Percentiles rank a stretch among this genome's conserved stretches.
These are phyloP conservation scores for Blastocystis hominis DNA, from an alignment of 352 stramenopile species.

Conservation along the genomic window DNA sequence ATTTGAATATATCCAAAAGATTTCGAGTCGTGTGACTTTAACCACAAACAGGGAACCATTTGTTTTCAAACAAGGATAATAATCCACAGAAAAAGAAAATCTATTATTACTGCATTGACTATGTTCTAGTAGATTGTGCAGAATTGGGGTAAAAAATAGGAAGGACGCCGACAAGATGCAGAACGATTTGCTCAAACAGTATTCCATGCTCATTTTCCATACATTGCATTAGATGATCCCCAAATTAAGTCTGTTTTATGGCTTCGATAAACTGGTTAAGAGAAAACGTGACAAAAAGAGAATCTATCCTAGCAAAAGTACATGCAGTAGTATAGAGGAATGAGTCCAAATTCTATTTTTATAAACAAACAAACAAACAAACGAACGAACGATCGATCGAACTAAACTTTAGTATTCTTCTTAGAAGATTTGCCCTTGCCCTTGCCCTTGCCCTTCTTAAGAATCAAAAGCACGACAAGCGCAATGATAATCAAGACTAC, in stretches of 20 bases:
- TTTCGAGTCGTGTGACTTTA: background rate
- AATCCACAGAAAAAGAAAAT: conserved; percentile 32
- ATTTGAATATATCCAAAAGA: conserved; percentile 42
- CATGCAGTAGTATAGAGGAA: background rate
- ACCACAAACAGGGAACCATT: conserved; percentile 21
- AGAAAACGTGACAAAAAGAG: background rate
- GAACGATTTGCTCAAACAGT: conserved; percentile 39
- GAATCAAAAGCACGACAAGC: background rate
- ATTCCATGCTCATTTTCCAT: background rate
- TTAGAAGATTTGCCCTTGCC: background rate
- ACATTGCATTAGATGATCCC: conserved; percentile 2
- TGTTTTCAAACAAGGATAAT: conserved; percentile 42
- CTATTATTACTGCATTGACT: conserved; percentile 20
- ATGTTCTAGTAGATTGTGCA: background rate
- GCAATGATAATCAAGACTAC: background rate
- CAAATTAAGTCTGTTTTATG: conserved; percentile 28
- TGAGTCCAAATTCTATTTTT: background rate
- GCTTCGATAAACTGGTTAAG: background rate
- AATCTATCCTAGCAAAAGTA: conserved; percentile 39
- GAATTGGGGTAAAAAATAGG: background rate
- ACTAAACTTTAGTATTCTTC: background rate
- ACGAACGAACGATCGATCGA: background rate
- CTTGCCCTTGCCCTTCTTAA: background rate
- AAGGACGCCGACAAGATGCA: conserved; percentile 12
- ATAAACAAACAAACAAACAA: background rate